Percentiles rank a stretch among this genome's conserved stretches.
These are phyloP conservation scores for Colletotrichum tamarilloi DNA, from an alignment of 2,329 filamentous ascomycete genomes.

Conservation along the genomic window DNA sequence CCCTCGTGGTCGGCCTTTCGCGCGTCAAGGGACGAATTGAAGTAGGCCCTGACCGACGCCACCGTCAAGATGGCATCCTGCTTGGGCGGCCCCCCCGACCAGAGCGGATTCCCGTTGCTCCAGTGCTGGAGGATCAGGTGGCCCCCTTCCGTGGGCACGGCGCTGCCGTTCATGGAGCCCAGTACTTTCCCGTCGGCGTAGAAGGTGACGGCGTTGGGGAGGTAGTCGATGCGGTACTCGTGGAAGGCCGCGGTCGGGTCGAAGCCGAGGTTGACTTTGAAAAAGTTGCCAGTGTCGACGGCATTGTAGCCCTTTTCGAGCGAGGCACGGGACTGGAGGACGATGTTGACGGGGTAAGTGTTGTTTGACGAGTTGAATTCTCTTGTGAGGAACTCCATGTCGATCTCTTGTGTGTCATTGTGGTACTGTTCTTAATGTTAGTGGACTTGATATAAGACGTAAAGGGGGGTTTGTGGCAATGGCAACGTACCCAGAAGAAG, in stretches of 20 bases:
- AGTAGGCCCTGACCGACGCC: slow-evolving; percentile 81
- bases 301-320: slow-evolving; percentile 71
- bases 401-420: slow-evolving; percentile 84
- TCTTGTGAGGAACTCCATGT: slow-evolving; percentile 81
- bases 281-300: slow-evolving; percentile 66
- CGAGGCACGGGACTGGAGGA: slow-evolving; percentile 76
- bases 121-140: slow-evolving; percentile 79
- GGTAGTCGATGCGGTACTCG: slow-evolving; percentile 84
- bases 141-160: slow-evolving; percentile 70
- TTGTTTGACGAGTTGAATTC: slow-evolving; percentile 65
- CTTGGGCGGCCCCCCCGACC: slow-evolving; percentile 77
- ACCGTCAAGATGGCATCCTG: slow-evolving; percentile 72
- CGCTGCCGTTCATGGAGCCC: slow-evolving; percentile 64
- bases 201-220: slow-evolving; percentile 71
- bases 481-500: slow-evolving; percentile 77
- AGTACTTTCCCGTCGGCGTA: slow-evolving; percentile 73
- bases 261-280: slow-evolving; percentile 70
- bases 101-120: slow-evolving; percentile 79
- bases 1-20: slow-evolving; percentile 51
- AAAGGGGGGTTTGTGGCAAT: not conserved
- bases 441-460: not conserved
- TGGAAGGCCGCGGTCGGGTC: slow-evolving; percentile 74
- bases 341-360: slow-evolving; percentile 75
- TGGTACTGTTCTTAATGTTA: slow-evolving; percentile 65
- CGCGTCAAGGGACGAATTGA: slow-evolving; percentile 71